Percentiles rank a stretch among this genome's conserved stretches.
Conservation (phyloP, 2,329 filamentous ascomycete genomes). For the Cordyceps cateniannulata region DNA sequence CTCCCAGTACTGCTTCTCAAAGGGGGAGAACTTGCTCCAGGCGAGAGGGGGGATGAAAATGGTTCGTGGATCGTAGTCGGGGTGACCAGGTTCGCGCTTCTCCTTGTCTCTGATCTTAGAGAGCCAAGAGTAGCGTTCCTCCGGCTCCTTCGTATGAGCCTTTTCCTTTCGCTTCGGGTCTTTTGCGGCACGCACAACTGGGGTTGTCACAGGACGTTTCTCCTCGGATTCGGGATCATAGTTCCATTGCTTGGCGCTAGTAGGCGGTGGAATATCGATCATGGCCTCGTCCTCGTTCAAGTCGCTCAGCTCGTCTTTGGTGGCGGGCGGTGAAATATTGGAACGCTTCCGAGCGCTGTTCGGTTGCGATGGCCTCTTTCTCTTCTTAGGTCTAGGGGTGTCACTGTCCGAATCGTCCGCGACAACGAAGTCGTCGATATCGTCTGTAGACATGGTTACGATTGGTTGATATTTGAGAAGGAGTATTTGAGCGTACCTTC, state of each 20-base stretch:
- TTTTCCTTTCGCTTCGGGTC: slow-evolving; percentile 49
- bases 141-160: slow-evolving; percentile 74
- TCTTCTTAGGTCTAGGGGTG: slow-evolving; percentile 56
- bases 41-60: slow-evolving; percentile 82
- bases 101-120: slow-evolving; percentile 82
- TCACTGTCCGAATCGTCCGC: slow-evolving; percentile 76
- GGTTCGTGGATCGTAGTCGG: slow-evolving; percentile 85
- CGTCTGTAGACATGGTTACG: slow-evolving; percentile 35
- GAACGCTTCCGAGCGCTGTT: slow-evolving; percentile 55
- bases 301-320: slow-evolving; percentile 33
- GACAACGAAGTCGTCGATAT: slow-evolving; percentile 83
- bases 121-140: slow-evolving; percentile 84
- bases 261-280: slow-evolving; percentile 52
- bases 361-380: slow-evolving; percentile 59
- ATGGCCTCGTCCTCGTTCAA: slow-evolving; percentile 49
- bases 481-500: slow-evolving; percentile 39
- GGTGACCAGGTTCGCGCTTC: slow-evolving; percentile 66
- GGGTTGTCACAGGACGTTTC: slow-evolving; percentile 29
- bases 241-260: slow-evolving; percentile 78
- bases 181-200: slow-evolving; percentile 23
- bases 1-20: slow-evolving; percentile 98
- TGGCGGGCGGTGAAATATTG: slow-evolving; percentile 39
- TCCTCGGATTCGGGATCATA: slow-evolving; percentile 45
- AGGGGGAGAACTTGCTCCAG: slow-evolving; percentile 79
- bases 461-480: no score